These are phyloP conservation scores for Lactarius trivialis DNA, from an alignment of 768 basidiomycete genomes.

Conservation along the genomic window DNA sequence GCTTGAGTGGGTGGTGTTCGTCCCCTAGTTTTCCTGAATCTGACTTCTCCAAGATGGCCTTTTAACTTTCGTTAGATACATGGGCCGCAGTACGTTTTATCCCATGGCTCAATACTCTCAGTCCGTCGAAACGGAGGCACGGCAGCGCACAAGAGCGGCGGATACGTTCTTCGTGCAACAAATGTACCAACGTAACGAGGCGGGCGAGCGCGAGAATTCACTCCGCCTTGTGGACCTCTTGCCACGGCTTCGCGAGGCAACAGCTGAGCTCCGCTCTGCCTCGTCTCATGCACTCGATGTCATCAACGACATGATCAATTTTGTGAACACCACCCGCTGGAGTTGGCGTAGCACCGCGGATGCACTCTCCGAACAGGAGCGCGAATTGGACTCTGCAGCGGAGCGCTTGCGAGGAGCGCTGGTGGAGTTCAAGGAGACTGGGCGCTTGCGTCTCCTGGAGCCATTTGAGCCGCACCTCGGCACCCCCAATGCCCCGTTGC, in stretches of 20 bases:
- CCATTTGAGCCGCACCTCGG: conserved; percentile 39
- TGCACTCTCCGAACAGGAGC: conserved; percentile 20
- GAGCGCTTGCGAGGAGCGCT: conserved; percentile 28
- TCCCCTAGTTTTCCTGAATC: background rate
- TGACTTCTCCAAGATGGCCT: conserved; percentile 30
- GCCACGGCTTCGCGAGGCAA: conserved; percentile 32
- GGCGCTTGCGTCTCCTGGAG: conserved; percentile 35
- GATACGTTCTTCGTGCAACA: conserved; percentile 36
- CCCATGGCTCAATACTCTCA: conserved; percentile 8
- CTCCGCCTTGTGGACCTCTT: conserved; percentile 33
- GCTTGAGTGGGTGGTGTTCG: conserved; percentile 27
- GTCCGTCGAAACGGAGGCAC: background rate
- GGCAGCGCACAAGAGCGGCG: conserved; percentile 22
- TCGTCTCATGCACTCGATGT: conserved; percentile 27
- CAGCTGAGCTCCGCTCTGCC: conserved; percentile 32
- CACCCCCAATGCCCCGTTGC: conserved; percentile 28
- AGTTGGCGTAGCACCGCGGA: conserved; percentile 17
- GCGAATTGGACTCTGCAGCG: conserved; percentile 27
- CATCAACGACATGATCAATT: conserved; percentile 26
- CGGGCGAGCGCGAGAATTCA: conserved; percentile 28
- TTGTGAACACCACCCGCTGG: conserved; percentile 35
- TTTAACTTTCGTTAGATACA: conserved; percentile 30
- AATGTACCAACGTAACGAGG: conserved; percentile 26
- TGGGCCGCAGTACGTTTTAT: conserved; percentile 21
- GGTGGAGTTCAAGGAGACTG: conserved; percentile 29